phyloP scores from a whole-genome alignment of 1,284 basidiomycete genomes.

The Sanghuangporus sanghuang region DNA sequence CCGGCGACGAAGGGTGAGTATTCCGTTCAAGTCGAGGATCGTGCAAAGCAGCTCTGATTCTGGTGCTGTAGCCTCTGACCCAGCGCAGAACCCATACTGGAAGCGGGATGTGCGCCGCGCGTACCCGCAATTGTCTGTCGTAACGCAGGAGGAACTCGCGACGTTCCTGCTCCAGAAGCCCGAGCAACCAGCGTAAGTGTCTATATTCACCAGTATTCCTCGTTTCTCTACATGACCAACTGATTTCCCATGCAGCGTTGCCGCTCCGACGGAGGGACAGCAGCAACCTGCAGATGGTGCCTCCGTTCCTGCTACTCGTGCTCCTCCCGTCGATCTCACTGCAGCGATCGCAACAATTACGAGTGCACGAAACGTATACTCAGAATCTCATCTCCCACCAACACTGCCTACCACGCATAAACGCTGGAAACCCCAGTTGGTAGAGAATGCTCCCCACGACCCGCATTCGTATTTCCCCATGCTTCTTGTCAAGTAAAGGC shows the following conservation, averaged over 20 bases:
- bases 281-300: conserved; percentile 28
- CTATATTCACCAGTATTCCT: not conserved
- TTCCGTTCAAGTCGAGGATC: conserved; percentile 10
- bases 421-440: conserved; percentile 65
- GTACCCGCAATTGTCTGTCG: conserved; percentile 83
- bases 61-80: conserved; percentile 60
- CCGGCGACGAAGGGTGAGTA: conserved; percentile 80
- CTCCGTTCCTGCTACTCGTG: conserved; percentile 42
- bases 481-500: conserved; percentile 65
- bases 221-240: conserved; percentile 12
- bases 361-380: conserved; percentile 56
- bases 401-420: conserved; percentile 56
- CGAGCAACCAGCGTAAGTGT: conserved; percentile 54
- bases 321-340: conserved; percentile 51
- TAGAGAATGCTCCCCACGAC: conserved; percentile 72
- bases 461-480: conserved; percentile 82
- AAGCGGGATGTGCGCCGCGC: conserved; percentile 90
- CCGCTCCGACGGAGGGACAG: conserved; percentile 45
- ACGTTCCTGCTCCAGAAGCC: conserved; percentile 81
- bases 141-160: conserved; percentile 79
- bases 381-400: conserved; percentile 68
- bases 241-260: conserved; percentile 38
- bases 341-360: conserved; percentile 66
- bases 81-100: conserved; percentile 86
- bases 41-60: conserved; percentile 1